Evolutionary conservation across 805 yeast genomes (phyloP).

Genomic region (Cyberlindnera amylophila): DNA sequence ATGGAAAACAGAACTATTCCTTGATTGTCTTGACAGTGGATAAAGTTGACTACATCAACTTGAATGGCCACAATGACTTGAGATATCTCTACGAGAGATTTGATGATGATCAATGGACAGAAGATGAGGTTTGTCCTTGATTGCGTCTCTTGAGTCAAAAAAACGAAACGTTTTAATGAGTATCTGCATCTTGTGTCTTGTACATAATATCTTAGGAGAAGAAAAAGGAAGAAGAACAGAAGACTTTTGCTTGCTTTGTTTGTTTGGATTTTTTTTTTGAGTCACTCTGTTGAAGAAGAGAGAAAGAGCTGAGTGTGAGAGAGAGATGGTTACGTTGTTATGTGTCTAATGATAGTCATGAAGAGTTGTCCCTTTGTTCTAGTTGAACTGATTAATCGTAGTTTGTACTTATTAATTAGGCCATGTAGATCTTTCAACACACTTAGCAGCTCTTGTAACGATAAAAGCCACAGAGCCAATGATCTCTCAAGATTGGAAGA

Average conservation of each 20-base stretch:
- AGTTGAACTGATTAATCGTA: background rate
- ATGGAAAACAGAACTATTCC: constrained; percentile 57
- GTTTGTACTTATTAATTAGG: too few relatives aligned
- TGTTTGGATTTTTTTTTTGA: too few relatives aligned
- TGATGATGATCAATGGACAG: constrained; percentile 64
- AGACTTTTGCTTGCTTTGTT: too few relatives aligned
- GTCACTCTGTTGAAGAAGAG: too few relatives aligned
- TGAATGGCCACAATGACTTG: constrained; percentile 45
- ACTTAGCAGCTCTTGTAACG: too few relatives aligned
- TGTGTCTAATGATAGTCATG: constrained; percentile 10
- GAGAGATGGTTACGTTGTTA: constrained; percentile 1
- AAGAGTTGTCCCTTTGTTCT: background rate
- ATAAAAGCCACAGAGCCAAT: too few relatives aligned
- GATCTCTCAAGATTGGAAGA: too few relatives aligned
- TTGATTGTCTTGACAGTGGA: constrained; percentile 68
- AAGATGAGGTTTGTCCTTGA: constrained; percentile 74
- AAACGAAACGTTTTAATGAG: background rate
- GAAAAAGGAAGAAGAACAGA: background rate
- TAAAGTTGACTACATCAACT: constrained; percentile 63
- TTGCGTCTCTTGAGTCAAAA: too few relatives aligned
- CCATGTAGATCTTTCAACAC: too few relatives aligned
- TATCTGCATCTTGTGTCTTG: background rate
- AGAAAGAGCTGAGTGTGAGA: background rate
- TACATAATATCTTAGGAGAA: background rate
- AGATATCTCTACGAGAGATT: constrained; percentile 52